Evolutionary conservation across 1,139 yeast genomes (phyloP), one percentile per base, ranked within the genome.

Genomic region (Lodderomyces margitis): DNA sequence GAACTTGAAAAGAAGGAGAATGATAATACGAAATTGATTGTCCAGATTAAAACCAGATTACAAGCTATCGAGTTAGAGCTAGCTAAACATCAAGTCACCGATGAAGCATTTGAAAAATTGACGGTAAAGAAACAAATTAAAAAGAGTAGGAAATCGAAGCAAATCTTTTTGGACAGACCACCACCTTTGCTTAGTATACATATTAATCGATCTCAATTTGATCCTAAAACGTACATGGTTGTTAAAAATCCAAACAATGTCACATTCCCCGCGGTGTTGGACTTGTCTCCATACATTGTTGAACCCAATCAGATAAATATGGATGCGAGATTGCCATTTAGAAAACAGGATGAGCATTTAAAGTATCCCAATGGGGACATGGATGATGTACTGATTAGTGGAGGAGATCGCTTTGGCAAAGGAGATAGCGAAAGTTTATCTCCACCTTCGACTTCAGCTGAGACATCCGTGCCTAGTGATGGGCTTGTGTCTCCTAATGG

Each of bases 131-230:
- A 82, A 54, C 82, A 84, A 79, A 78, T 83, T 44, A 78, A 81
- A 45, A 86, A 85, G 58, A 80, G 88, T 6, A 83, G 78, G 41
- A 91, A 91, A 62, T 81, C 91, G 6, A 89, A 88, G 60, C 96
- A 89, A 58, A 83, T 83, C 19, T 74, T 80, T 56, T 75, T 88
- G 49, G 78, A 89, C 20, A 74, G 89, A 55, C 96, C 97, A 0
- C 91, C 97, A 3, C 87, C 94, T 12, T 72, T 88, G 47, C 70
- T 91, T 42, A 80, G 92, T 43, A 77, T 91, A 38, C 97, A 91
- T 61, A 85, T 91, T 44, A 91, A 91, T 59, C 77, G 98, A 56
- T 87, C 95, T 2, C 96, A 88, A 9, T 91, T 89, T 63, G 97
- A 91, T 61, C 87, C 94, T 41, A 70, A 80, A 45, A 87, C 96